These are phyloP conservation scores for Aspergillus olivimuriae DNA, from an alignment of 495 filamentous ascomycete species.

Conservation along the genomic window DNA sequence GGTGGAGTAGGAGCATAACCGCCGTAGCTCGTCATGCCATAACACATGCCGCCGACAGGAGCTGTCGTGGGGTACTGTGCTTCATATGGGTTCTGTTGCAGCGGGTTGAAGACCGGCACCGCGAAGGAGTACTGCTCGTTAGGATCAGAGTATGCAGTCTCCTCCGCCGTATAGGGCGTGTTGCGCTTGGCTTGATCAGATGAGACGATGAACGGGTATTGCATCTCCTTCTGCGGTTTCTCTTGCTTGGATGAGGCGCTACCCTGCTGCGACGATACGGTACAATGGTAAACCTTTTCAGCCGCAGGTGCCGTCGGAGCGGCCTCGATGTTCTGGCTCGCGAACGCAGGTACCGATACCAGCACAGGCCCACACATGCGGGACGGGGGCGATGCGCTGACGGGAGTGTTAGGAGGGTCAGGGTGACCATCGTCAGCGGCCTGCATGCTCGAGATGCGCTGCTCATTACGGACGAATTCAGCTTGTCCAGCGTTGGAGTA, in stretches of 20 bases:
- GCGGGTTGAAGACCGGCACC: background rate
- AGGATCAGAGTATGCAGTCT: background rate
- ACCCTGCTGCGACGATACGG: too few relatives aligned
- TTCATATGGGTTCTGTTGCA: background rate
- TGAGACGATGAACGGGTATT: constrained; percentile 12
- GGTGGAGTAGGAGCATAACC: constrained; percentile 22
- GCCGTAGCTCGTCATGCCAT: constrained; percentile 15
- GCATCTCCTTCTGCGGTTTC: background rate
- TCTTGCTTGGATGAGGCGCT: too few relatives aligned
- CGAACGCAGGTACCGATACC: constrained; percentile 4
- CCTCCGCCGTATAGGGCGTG: background rate
- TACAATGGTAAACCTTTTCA: too few relatives aligned
- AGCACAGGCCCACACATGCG: too few relatives aligned
- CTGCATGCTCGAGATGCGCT: constrained; percentile 8
- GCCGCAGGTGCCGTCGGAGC: background rate
- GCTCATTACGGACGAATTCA: constrained; percentile 5
- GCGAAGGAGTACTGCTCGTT: background rate
- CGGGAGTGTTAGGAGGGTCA: background rate
- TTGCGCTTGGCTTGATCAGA: constrained; percentile 4
- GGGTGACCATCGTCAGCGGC: background rate
- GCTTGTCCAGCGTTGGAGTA: constrained; percentile 10
- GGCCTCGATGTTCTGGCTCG: background rate
- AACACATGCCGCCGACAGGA: too few relatives aligned
- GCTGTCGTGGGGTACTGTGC: constrained; percentile 1
- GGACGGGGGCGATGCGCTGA: background rate